phyloP scores from a whole-genome alignment of 1,284 basidiomycete species.

The Exsudoporus floridanus region DNA sequence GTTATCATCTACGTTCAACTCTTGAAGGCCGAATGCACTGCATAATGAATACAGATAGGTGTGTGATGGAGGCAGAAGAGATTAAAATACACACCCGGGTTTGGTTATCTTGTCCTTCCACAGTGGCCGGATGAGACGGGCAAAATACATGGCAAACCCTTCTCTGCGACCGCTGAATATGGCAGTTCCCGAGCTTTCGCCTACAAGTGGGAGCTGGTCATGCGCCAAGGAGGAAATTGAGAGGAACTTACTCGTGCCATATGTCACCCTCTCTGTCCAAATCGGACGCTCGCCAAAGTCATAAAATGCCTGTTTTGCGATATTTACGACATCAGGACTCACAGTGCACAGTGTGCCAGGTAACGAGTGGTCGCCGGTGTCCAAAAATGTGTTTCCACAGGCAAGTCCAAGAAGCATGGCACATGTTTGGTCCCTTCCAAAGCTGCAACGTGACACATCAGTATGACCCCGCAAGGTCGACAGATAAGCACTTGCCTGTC shows the following conservation, averaged over 20 bases:
- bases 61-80: background rate
- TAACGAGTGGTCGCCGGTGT: conserved; percentile 48
- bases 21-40: conserved; percentile 48
- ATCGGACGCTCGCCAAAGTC: conserved; percentile 81
- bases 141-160: conserved; percentile 85
- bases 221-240: conserved; percentile 6
- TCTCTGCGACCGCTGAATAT: conserved; percentile 88
- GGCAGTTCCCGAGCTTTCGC: conserved; percentile 69
- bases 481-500: conserved; percentile 51
- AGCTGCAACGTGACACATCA: conserved; percentile 46
- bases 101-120: conserved; percentile 82
- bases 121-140: conserved; percentile 80
- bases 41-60: background rate
- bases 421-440: conserved; percentile 86
- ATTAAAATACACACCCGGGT: conserved; percentile 45
- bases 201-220: conserved; percentile 33
- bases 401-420: conserved; percentile 86
- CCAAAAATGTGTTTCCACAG: conserved; percentile 73
- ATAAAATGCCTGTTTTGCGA: conserved; percentile 80
- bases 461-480: conserved; percentile 1
- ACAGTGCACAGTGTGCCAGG: conserved; percentile 51
- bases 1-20: conserved; percentile 62
- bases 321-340: conserved; percentile 58
- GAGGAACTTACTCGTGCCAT: conserved; percentile 55
- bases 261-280: conserved; percentile 73